These are phyloP conservation scores for Acorus gramineus DNA, from an alignment of 106 monocot species.

Conservation along the genomic window DNA sequence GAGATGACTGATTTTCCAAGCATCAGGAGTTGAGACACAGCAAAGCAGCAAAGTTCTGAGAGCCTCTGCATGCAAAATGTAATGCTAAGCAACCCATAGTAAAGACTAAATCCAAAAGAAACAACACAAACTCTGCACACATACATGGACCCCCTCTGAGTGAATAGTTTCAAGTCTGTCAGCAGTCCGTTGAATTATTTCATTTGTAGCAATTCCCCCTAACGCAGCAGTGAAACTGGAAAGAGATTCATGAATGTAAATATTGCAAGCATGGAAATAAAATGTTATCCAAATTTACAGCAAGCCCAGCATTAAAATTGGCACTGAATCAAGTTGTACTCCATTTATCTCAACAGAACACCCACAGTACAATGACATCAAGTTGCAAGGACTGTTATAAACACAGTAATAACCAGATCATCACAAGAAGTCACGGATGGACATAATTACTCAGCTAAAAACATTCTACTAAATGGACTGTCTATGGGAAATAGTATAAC, in stretches of 20 bases:
- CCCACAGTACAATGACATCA: too few relatives aligned
- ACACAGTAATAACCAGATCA: too few relatives aligned
- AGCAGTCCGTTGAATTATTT: conserved; percentile 56
- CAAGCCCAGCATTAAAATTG: too few relatives aligned
- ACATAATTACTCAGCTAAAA: too few relatives aligned
- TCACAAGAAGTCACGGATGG: too few relatives aligned
- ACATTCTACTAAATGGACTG: too few relatives aligned
- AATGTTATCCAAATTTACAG: not conserved
- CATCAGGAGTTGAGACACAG: conserved; percentile 62
- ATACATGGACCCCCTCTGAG: conserved; percentile 88
- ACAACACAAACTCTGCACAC: conserved; percentile 6
- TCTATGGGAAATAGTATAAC: too few relatives aligned
- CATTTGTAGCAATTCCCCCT: conserved; percentile 55
- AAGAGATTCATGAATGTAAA: not conserved
- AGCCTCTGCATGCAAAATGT: conserved; percentile 52
- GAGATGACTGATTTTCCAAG: conserved; percentile 81
- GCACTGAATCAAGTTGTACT: too few relatives aligned
- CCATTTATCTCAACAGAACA: too few relatives aligned
- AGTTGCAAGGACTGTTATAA: too few relatives aligned
- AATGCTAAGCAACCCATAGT: not conserved
- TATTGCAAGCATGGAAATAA: not conserved
- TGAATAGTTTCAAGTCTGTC: conserved; percentile 72
- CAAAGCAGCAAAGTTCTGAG: conserved; percentile 84
- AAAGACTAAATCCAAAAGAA: not conserved
- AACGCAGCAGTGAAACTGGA: conserved; percentile 71